Conservation (phyloP, 2,329 filamentous ascomycete species). For the Akanthomyces muscarius region DNA sequence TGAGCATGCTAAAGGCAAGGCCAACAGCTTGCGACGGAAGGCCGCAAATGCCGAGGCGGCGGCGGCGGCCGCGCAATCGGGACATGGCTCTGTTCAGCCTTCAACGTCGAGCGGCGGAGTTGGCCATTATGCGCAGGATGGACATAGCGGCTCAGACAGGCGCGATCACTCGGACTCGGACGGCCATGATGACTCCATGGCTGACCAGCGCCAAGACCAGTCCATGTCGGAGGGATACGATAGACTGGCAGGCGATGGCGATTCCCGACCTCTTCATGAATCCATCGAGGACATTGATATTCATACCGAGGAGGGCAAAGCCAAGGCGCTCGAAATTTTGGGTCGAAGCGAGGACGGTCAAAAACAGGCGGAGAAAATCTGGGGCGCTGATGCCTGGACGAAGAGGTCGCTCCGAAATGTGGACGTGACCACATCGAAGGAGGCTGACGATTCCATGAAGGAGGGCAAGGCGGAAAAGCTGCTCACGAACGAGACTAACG, state of each 20-base stretch:
- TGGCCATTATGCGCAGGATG: slow-evolving; percentile 19
- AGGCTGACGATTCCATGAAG: slow-evolving; percentile 32
- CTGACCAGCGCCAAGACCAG: not conserved
- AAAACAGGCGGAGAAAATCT: slow-evolving; percentile 48
- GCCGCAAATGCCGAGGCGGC: slow-evolving; percentile 56
- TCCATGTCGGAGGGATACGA: not conserved
- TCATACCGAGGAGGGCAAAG: slow-evolving; percentile 43
- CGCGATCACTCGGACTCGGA: slow-evolving; percentile 4
- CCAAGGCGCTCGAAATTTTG: slow-evolving; percentile 50
- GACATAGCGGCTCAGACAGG: slow-evolving; percentile 1
- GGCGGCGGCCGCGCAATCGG: slow-evolving; percentile 32
- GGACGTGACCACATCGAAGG: not conserved
- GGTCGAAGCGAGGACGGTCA: slow-evolving; percentile 47
- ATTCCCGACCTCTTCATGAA: slow-evolving; percentile 33
- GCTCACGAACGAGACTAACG: slow-evolving; percentile 18
- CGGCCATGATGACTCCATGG: not conserved
- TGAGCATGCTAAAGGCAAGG: slow-evolving; percentile 74
- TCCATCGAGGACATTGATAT: slow-evolving; percentile 44
- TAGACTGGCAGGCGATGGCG: not conserved
- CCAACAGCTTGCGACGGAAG: slow-evolving; percentile 69
- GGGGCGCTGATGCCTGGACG: slow-evolving; percentile 47
- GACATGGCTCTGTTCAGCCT: slow-evolving; percentile 22
- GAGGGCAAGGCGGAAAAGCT: slow-evolving; percentile 33
- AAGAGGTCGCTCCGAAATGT: slow-evolving; percentile 23
- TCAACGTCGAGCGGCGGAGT: slow-evolving; percentile 22